A percentile compares a stretch with the other conserved stretches of the same genome.
Conservation (phyloP, 768 basidiomycete species). For the Podaxis sp. region DNA sequence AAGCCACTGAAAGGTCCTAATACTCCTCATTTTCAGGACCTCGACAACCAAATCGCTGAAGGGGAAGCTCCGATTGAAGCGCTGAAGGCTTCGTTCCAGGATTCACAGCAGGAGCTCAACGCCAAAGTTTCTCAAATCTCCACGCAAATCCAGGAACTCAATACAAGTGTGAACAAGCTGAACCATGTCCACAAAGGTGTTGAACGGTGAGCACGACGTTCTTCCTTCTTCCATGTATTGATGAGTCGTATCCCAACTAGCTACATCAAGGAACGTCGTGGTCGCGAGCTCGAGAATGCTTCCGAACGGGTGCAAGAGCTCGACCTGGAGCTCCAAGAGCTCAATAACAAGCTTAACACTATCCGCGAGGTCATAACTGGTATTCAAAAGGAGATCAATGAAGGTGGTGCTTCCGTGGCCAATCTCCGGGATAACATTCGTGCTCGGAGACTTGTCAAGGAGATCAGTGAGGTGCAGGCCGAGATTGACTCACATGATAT, state of each 20-base stretch:
- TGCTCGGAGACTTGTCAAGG: slow-evolving; percentile 59
- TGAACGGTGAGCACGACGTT: slow-evolving; percentile 46
- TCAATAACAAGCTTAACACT: slow-evolving; percentile 32
- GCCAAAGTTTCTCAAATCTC: slow-evolving; percentile 49
- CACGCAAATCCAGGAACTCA: slow-evolving; percentile 55
- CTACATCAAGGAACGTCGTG: slow-evolving; percentile 68
- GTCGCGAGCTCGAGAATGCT: slow-evolving; percentile 55
- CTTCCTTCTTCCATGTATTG: background rate
- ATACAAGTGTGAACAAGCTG: slow-evolving; percentile 58
- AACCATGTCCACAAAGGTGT: slow-evolving; percentile 55
- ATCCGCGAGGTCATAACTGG: slow-evolving; percentile 41
- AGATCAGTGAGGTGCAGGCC: slow-evolving; percentile 61
- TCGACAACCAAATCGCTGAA: slow-evolving; percentile 56
- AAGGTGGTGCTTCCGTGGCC: slow-evolving; percentile 62
- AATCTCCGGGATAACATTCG: slow-evolving; percentile 83
- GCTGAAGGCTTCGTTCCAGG: slow-evolving; percentile 53
- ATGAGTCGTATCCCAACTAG: slow-evolving; percentile 33
- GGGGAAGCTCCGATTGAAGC: slow-evolving; percentile 62
- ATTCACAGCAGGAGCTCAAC: slow-evolving; percentile 45
- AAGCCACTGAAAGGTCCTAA: background rate
- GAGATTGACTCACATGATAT: slow-evolving; percentile 78
- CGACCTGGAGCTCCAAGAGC: slow-evolving; percentile 32
- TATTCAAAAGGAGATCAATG: slow-evolving; percentile 77
- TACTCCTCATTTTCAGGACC: slow-evolving; percentile 38
- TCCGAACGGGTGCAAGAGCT: slow-evolving; percentile 45